Evolutionary conservation across 2,329 filamentous ascomycete genomes (phyloP), one percentile per base, ranked within the genome.

Genomic region (Colletotrichum falcatum): DNA sequence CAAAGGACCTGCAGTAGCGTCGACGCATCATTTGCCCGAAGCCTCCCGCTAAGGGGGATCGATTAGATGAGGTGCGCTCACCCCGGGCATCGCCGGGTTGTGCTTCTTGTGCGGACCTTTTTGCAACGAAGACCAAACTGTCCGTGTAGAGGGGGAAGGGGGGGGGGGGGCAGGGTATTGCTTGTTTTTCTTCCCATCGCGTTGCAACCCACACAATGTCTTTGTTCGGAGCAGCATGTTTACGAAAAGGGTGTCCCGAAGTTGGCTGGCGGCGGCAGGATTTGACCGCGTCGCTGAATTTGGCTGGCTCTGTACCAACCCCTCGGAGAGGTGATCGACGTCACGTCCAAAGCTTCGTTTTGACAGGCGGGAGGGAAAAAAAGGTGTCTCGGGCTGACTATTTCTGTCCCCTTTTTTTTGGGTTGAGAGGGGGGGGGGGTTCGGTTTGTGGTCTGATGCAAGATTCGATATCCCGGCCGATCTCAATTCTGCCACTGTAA

Each of bases 11-110:
- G 54, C 58, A 65, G 58, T 67, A 70, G 67, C 37, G 64, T 28
- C n/a, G 64, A 64, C 42, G 56, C 64, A 61, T 65, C 51, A 58
- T 53, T 53, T 67, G 44, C 26, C 51, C 46, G 63, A 62, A 67
- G 66, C 62, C 62, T 66, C 56, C 66, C 66, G 66, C 66, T 66
- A 70, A 51, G 30, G n/a, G n/a, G 35, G 28, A n/a, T 26, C 55
- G 39, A 20, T 46, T 23, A 59, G 53, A 49, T 23, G 26, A 9
- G 28, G 30, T 48, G 54, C 23, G 14, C 28, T 8, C 20, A 37
- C 33, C 14, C 42, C 18, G 39, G 28, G 23, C 12, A 53, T 69
- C 30, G 20, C 26, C 5, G 35, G 30, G 20, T 48, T 58, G 30
- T 16, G 23, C 42, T n/a, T n/a, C n/a, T n/a, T 39, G 61, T 65